phyloP scores from a whole-genome alignment of 768 basidiomycete species.

The Lanmaoa rubissima region DNA sequence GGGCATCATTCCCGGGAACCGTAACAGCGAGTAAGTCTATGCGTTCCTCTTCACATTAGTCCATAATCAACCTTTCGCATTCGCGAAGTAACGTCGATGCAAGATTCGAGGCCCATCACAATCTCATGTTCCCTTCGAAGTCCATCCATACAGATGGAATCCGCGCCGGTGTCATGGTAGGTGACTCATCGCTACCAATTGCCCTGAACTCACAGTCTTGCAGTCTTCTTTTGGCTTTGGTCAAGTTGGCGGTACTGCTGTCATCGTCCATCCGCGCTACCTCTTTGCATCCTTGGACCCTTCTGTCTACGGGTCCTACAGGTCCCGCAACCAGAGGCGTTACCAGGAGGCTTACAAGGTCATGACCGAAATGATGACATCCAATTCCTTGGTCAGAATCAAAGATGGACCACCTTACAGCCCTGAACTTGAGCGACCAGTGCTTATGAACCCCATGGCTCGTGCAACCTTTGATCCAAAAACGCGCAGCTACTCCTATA shows the following conservation, averaged over 20 bases:
- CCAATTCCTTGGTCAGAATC: slow-evolving; percentile 89
- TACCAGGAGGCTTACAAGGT: slow-evolving; percentile 77
- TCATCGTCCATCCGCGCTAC: slow-evolving; percentile 89
- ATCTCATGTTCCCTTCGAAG: slow-evolving; percentile 97
- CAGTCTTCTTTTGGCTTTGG: slow-evolving; percentile 97
- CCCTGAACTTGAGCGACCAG: slow-evolving; percentile 79
- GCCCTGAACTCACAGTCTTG: not conserved
- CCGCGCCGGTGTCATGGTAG: slow-evolving; percentile 80
- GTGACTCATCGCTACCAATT: slow-evolving; percentile 20
- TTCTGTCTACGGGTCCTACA: slow-evolving; percentile 76
- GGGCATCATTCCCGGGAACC: slow-evolving; percentile 92
- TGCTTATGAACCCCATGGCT: slow-evolving; percentile 90
- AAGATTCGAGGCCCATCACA: slow-evolving; percentile 82
- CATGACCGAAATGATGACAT: slow-evolving; percentile 96
- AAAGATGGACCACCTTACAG: slow-evolving; percentile 91
- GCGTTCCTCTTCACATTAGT: not conserved
- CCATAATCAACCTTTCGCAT: not conserved
- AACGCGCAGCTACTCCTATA: slow-evolving; percentile 84
- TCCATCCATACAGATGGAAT: slow-evolving; percentile 94
- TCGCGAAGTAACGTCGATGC: slow-evolving; percentile 82
- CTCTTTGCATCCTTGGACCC: slow-evolving; percentile 83
- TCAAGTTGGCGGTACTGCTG: slow-evolving; percentile 92
- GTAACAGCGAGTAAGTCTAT: slow-evolving; percentile 85
- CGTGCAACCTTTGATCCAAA: slow-evolving; percentile 79
- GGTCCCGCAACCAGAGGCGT: slow-evolving; percentile 61